Evolutionary conservation across 441 rosid genomes (phyloP), one percentile per base, ranked within the genome.

Genomic region (Croton setiger): DNA sequence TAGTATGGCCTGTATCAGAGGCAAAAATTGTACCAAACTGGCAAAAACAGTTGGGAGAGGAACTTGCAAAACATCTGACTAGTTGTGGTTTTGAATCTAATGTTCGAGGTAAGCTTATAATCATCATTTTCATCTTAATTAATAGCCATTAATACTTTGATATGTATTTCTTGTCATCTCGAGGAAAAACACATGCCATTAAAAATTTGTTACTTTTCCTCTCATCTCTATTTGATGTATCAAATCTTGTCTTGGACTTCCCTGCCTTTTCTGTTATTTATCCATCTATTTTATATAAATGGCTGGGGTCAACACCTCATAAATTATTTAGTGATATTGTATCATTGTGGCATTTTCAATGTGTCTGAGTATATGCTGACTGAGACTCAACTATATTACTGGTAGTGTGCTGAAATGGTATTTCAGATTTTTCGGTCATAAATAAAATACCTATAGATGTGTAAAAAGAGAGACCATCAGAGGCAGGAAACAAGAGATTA

Each of bases 1-100:
- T 92, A 31, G 91, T 95, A 45, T 92, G 99, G 98, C 97, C 98
- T 18, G 78, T 80, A 67, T 85, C 87, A 2, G 95, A 88, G 80
- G 96, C 94, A 49, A 95, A 84, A 79, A 79, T 52, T 71, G 60
- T 71, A 27, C 88, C 95, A 56, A 83, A 90, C 74, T 95, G 99
- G 97, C 84, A 85, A 77, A 78, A 84, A 44, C 84, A 80, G 79
- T 74, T 95, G 65, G 99, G 99, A 48, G 97, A 90, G 78, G 81
- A 87, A 66, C 96, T 95, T 77, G 98, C 99, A 0, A 86, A 81
- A 79, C 99, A 95, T 67, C 82, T 95, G 49, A 92, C 94, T 0
- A 86, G 57, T 69, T 87, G 97, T 69, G 98, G 99, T 44, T 95
- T 95, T 81, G 70, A 73, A 45, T 90, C 99, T 57, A 85, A 84